Conservation (phyloP, 345 rosid genomes). For the Eucalyptus leucophloia region DNA sequence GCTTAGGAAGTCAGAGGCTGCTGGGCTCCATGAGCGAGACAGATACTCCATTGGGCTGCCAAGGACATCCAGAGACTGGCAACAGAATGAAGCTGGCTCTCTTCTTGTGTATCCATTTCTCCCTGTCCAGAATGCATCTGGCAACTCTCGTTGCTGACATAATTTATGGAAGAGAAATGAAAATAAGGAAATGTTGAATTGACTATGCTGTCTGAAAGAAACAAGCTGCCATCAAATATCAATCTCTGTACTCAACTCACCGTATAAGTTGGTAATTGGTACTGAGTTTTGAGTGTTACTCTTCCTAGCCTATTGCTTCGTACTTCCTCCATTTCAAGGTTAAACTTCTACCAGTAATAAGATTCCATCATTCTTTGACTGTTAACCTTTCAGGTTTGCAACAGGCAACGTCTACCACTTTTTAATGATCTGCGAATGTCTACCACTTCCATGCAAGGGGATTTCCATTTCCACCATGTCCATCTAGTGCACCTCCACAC, state of each 20-base stretch:
- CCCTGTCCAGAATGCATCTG: neutral
- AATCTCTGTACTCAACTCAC: neutral
- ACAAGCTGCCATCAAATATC: neutral
- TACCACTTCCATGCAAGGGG: neutral
- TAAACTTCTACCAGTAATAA: neutral
- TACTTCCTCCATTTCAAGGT: neutral
- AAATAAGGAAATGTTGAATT: neutral
- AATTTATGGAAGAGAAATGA: neutral
- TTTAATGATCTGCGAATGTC: neutral
- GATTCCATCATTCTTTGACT: neutral
- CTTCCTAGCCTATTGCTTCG: neutral
- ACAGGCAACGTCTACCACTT: neutral
- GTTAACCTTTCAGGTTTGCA: neutral
- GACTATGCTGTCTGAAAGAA: neutral
- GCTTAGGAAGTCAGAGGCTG: constrained; percentile 1
- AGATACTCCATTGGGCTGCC: constrained; percentile 8
- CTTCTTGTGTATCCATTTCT: neutral
- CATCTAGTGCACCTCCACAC: neutral
- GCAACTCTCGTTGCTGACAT: neutral
- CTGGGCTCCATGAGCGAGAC: constrained; percentile 11
- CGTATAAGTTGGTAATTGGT: neutral
- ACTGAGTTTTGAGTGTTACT: neutral
- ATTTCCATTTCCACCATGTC: neutral
- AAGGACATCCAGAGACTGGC: neutral
- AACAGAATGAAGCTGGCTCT: neutral